A percentile compares a stretch with the other conserved stretches of the same genome.
phyloP scores from a whole-genome alignment of 208 protist species.

The Acanthamoeba culbertsoni region DNA sequence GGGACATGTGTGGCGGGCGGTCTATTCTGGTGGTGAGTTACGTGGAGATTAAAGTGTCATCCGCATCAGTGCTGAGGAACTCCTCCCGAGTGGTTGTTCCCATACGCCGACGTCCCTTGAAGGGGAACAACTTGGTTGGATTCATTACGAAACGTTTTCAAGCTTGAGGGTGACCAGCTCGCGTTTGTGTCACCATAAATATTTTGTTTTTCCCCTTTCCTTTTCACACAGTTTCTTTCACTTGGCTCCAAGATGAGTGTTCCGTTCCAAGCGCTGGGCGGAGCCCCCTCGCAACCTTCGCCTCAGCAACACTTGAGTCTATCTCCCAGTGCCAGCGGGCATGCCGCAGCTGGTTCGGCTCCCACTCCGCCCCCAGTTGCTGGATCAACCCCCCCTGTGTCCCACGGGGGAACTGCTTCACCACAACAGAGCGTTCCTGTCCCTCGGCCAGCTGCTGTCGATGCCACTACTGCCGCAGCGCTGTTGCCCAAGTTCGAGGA shows the following conservation, averaged over 20 bases:
- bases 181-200: background rate
- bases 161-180: too few relatives aligned
- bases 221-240: too few relatives aligned
- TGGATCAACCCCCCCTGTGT: background rate
- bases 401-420: too few relatives aligned
- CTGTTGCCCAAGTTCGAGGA: slow-evolving; percentile 32
- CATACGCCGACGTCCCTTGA: background rate
- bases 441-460: background rate
- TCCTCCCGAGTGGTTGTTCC: background rate
- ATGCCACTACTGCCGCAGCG: background rate
- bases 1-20: too few relatives aligned
- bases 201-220: too few relatives aligned
- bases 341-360: background rate
- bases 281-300: background rate
- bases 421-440: background rate
- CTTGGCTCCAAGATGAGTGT: background rate
- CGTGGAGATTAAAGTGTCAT: background rate
- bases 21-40: too few relatives aligned
- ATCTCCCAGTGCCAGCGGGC: background rate
- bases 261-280: background rate
- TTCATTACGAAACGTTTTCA: too few relatives aligned
- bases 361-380: background rate
- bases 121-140: background rate
- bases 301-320: background rate
- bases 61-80: background rate